Evolutionary conservation across 129 eudicot species (phyloP), one percentile per base, ranked within the genome.

Genomic region (Tagetes erecta): DNA sequence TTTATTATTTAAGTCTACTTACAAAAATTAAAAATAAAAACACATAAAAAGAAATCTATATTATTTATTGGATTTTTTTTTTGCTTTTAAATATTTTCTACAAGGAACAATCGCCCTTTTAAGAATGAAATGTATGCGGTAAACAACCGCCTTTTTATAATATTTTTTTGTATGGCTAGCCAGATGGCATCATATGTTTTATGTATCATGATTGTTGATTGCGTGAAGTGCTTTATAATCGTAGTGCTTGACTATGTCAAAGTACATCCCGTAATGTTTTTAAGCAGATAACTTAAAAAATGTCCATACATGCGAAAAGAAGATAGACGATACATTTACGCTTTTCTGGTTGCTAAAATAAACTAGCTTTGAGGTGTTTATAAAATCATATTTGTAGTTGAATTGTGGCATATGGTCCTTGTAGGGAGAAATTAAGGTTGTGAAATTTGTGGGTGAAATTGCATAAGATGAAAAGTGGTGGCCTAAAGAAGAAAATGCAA

Each of bases 381-480:
- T 9, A 20, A 55, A 7, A 55, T 44, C 20, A 44, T 27, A 45
- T 49, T 46, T 47, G 6, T 46, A 5, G 9, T 6, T 1, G 59
- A 49, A 69, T 14, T 42, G 33, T 42, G 60, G n/a, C 34, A 33
- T 30, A 60, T 60, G 59, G 44, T 45, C 58, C 57, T 33, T 71
- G 6, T 30, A 40, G 33, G 41, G 52, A 12, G 64, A 20, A 30
- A 45, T 41, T 40, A 56, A 30, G 14, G 30, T 50, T 33, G 49
- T 47, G 70, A 50, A 34, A 38, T 41, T 41, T 1, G 68, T 46
- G 55, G 55, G 1, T 6, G 64, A 40, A 78, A 39, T 14, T 50
- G 34, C 58, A 71, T 63, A 70, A 50, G 59, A 71, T 31, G 65
- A 70, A 71, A 78, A 78, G 76, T 78, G 67, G 77, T 78, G 82